Percentiles rank a stretch among this genome's conserved stretches.
phyloP scores from a whole-genome alignment of 441 rosid species.

The Populus hybrid region DNA sequence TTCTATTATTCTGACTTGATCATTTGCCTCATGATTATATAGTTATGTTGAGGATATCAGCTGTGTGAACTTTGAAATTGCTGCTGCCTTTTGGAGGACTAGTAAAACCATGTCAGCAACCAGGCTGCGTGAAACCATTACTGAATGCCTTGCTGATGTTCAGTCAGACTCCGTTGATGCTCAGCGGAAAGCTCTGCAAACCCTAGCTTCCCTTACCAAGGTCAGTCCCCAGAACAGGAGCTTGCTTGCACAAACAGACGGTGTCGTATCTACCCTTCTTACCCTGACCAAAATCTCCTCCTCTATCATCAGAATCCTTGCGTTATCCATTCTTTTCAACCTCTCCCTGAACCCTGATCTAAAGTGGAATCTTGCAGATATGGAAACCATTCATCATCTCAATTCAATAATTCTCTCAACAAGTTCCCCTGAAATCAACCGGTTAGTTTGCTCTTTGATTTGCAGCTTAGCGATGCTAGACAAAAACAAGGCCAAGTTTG shows the following conservation, averaged over 20 bases:
- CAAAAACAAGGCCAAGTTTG: constrained; percentile 70
- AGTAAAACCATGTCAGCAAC: constrained; percentile 26
- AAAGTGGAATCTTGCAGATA: constrained; percentile 41
- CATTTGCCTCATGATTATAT: not conserved
- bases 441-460: constrained; percentile 45
- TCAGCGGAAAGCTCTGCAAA: constrained; percentile 47
- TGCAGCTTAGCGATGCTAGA: constrained; percentile 65
- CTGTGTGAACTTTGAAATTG: not conserved
- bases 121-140: constrained; percentile 34
- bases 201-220: constrained; percentile 43
- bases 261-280: constrained; percentile 35
- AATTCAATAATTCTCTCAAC: constrained; percentile 39
- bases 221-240: constrained; percentile 46
- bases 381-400: constrained; percentile 44
- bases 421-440: constrained; percentile 28
- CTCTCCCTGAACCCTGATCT: constrained; percentile 60
- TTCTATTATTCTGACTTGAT: constrained; percentile 10
- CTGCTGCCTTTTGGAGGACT: not conserved
- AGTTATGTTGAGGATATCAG: not conserved
- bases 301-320: constrained; percentile 30
- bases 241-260: constrained; percentile 42
- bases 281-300: constrained; percentile 36
- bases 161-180: constrained; percentile 32
- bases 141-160: constrained; percentile 29
- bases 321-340: constrained; percentile 48